Conservation (phyloP, 805 yeast genomes). For the Danielia reshetovae region DNA sequence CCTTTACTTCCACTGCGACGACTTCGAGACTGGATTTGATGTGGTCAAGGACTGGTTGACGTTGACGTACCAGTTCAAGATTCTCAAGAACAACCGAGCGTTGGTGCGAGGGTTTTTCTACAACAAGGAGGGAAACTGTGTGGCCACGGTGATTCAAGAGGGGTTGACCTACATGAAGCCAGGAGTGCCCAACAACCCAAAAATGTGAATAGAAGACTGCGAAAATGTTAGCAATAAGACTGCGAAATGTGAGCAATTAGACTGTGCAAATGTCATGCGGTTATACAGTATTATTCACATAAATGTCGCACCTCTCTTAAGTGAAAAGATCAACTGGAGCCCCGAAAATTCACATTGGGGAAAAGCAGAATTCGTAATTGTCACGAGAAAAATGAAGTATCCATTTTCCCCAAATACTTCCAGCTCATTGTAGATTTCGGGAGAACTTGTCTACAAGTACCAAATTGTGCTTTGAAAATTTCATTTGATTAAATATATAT, state of each 20-base stretch:
- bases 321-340: no score
- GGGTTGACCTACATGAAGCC: slow-evolving; percentile 33
- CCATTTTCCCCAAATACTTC: no score
- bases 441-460: no score
- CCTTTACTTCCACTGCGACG: slow-evolving; percentile 35
- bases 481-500: no score
- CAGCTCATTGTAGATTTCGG: no score
- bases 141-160: slow-evolving; percentile 41
- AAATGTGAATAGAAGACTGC: not conserved
- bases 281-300: no score
- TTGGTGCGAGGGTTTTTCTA: slow-evolving; percentile 36
- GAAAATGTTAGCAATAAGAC: no score
- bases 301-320: no score
- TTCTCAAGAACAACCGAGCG: slow-evolving; percentile 32
- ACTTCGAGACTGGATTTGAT: slow-evolving; percentile 22
- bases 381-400: not conserved
- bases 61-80: slow-evolving; percentile 32
- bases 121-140: slow-evolving; percentile 26
- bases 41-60: slow-evolving; percentile 35
- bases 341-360: no score
- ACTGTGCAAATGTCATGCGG: no score
- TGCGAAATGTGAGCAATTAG: no score
- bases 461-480: no score
- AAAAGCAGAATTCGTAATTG: not conserved
- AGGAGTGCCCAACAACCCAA: slow-evolving; percentile 17